Percentiles rank a stretch among this genome's conserved stretches.
Evolutionary conservation across 192 early-diverging fungal genomes (phyloP).

Genomic region (Oehlia diaphana): DNA sequence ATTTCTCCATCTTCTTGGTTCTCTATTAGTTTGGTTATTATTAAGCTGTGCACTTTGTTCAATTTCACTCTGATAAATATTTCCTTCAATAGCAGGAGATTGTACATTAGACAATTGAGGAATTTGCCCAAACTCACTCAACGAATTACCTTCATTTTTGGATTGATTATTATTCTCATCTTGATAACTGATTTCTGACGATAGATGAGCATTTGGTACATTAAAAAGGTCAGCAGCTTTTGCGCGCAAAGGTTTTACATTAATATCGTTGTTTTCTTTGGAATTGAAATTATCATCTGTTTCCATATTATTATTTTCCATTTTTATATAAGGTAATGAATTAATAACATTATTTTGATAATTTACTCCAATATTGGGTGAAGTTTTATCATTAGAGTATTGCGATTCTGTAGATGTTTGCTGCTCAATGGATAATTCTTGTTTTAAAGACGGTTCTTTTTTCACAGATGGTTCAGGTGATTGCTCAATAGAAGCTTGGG

Average conservation of each 20-base stretch:
- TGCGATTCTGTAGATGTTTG: neutral
- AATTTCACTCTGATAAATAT: neutral
- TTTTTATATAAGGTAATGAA: neutral
- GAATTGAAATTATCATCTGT: slow-evolving; percentile 11
- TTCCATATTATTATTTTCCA: neutral
- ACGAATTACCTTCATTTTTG: neutral
- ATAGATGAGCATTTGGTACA: neutral
- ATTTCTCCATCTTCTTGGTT: slow-evolving; percentile 22
- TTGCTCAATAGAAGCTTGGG: neutral
- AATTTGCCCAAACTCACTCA: neutral
- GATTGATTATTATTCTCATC: slow-evolving; percentile 9
- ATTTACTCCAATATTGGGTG: neutral
- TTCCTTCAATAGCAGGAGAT: neutral
- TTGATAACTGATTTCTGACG: neutral
- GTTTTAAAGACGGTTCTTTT: neutral
- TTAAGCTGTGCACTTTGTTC: neutral
- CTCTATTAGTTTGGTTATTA: slow-evolving; percentile 3
- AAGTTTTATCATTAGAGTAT: neutral
- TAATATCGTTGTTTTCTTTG: neutral
- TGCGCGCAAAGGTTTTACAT: neutral
- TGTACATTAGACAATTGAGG: slow-evolving; percentile 8
- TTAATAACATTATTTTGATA: neutral
- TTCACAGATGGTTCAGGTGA: slow-evolving; percentile 8
- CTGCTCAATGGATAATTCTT: neutral
- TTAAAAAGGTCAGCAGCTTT: slow-evolving; percentile 1